Evolutionary conservation across 139 green algal genomes (phyloP).

Genomic region (Coelastrella sp.): DNA sequence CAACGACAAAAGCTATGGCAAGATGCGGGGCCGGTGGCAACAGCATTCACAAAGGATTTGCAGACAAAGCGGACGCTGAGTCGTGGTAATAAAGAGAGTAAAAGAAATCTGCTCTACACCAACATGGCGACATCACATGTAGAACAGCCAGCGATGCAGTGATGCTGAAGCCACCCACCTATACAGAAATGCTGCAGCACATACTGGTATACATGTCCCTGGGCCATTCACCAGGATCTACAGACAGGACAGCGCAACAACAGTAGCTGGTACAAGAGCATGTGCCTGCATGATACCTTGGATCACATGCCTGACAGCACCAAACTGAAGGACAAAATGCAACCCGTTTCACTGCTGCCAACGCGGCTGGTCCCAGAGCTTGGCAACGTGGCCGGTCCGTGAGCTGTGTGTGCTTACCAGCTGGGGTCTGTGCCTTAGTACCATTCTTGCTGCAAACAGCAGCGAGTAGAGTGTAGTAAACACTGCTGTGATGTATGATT

Average conservation of each 20-base stretch:
- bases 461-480: conserved; percentile 77
- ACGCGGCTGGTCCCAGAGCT: too few species aligned
- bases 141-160: too few species aligned
- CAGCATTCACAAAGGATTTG: too few species aligned
- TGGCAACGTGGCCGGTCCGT: too few species aligned
- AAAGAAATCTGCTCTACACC: background rate
- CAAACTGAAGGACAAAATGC: background rate
- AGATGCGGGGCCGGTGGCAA: too few species aligned
- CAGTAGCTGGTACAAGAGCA: background rate
- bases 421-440: conserved; percentile 37
- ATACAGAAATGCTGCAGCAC: conserved; percentile 62
- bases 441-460: conserved; percentile 55
- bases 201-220: conserved; percentile 91
- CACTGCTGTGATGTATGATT: conserved; percentile 83
- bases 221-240: conserved; percentile 90
- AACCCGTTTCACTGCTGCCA: too few species aligned
- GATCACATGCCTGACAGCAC: background rate
- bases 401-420: too few species aligned
- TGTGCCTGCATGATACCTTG: background rate
- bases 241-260: background rate
- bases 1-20: too few species aligned
- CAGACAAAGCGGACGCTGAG: too few species aligned
- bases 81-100: background rate
- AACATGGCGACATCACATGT: too few species aligned
- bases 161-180: conserved; percentile 49